phyloP scores from a whole-genome alignment of 768 basidiomycete genomes.

The Zangia roseola region DNA sequence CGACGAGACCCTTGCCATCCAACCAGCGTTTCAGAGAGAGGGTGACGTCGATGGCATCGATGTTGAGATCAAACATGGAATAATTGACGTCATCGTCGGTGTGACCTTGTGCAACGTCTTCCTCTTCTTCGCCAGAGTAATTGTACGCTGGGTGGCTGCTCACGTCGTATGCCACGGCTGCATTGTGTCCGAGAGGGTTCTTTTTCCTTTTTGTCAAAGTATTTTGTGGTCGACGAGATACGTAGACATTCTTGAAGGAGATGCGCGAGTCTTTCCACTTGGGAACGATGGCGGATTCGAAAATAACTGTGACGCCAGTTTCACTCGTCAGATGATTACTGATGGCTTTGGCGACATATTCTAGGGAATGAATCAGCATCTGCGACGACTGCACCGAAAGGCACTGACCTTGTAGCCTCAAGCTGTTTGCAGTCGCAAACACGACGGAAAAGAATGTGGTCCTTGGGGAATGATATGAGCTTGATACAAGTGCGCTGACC shows the following conservation, averaged over 20 bases:
- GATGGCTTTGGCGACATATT: constrained; percentile 81
- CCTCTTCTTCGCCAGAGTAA: constrained; percentile 60
- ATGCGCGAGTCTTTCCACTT: constrained; percentile 96
- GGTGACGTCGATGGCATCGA: constrained; percentile 95
- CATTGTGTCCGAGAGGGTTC: constrained; percentile 43
- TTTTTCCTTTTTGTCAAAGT: constrained; percentile 15
- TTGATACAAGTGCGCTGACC: neutral
- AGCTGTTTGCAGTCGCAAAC: constrained; percentile 84
- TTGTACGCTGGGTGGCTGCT: constrained; percentile 75
- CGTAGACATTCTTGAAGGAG: constrained; percentile 95
- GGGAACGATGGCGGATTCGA: constrained; percentile 97
- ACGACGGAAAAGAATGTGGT: constrained; percentile 96
- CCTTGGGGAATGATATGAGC: constrained; percentile 36
- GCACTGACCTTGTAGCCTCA: constrained; percentile 73
- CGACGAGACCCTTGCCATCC: constrained; percentile 90
- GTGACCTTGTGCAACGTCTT: constrained; percentile 29
- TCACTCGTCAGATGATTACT: constrained; percentile 92
- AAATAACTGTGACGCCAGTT: constrained; percentile 92
- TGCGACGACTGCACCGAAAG: neutral
- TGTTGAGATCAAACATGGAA: constrained; percentile 89
- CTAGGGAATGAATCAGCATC: constrained; percentile 37
- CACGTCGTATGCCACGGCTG: constrained; percentile 73
- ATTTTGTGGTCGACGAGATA: constrained; percentile 70
- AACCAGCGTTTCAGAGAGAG: constrained; percentile 90
- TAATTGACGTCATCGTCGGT: constrained; percentile 65